Evolutionary conservation across 108 stramenopile species (phyloP).

Genomic region (Poteriospumella lacustris): DNA sequence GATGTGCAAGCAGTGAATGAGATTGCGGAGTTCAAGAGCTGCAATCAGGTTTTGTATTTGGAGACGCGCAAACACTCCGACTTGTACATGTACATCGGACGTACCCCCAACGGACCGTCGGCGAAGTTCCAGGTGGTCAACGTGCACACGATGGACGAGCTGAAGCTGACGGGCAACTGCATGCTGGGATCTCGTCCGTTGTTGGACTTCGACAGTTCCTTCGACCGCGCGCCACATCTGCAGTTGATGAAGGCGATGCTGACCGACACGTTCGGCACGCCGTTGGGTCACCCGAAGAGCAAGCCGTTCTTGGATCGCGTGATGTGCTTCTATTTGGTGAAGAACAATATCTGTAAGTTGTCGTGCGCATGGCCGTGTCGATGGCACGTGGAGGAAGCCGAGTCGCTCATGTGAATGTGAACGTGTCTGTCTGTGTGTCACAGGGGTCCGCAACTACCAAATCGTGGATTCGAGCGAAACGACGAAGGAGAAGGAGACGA

Average conservation of each 20-base stretch:
- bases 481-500: constrained; percentile 68
- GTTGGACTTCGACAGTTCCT: constrained; percentile 81
- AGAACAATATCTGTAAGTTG: constrained; percentile 30
- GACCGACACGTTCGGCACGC: constrained; percentile 87
- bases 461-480: constrained; percentile 77
- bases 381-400: too few relatives aligned
- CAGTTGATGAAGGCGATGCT: constrained; percentile 84
- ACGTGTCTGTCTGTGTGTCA: too few relatives aligned
- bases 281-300: constrained; percentile 92
- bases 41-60: constrained; percentile 84
- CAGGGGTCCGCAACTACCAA: constrained; percentile 97
- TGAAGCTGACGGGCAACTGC: constrained; percentile 92
- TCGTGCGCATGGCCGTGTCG: too few relatives aligned
- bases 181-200: constrained; percentile 81
- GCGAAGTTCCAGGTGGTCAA: constrained; percentile 91
- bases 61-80: constrained; percentile 92
- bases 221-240: constrained; percentile 60
- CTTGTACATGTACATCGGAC: constrained; percentile 87
- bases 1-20: constrained; percentile 70
- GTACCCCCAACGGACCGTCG: constrained; percentile 74
- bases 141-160: constrained; percentile 99
- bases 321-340: constrained; percentile 47
- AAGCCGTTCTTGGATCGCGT: constrained; percentile 97
- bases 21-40: constrained; percentile 86
- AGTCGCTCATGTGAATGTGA: too few relatives aligned